Conservation (phyloP, 2,329 filamentous ascomycete genomes). For the Leptoxyphium fumago region DNA sequence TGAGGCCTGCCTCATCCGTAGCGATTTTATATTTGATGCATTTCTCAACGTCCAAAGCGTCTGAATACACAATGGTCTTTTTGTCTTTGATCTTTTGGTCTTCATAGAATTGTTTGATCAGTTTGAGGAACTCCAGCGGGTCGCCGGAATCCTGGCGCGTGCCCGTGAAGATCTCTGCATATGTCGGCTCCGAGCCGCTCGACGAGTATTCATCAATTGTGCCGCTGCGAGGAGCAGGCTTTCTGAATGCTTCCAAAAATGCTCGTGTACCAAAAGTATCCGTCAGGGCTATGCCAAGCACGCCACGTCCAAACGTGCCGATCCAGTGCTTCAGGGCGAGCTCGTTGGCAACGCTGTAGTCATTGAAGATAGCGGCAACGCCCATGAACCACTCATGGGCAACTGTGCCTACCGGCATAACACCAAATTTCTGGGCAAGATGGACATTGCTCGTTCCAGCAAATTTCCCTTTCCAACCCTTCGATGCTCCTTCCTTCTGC, state of each 20-base stretch:
- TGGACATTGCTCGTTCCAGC: constrained; percentile 93
- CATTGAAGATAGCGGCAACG: constrained; percentile 74
- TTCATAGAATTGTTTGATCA: constrained; percentile 72
- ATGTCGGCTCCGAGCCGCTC: constrained; percentile 34
- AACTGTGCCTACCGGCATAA: constrained; percentile 73
- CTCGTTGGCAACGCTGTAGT: constrained; percentile 77
- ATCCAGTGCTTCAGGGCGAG: constrained; percentile 79
- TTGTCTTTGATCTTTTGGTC: constrained; percentile 56
- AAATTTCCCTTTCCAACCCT: constrained; percentile 54
- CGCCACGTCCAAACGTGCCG: constrained; percentile 70
- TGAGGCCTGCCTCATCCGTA: constrained; percentile 66
- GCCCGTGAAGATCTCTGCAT: constrained; percentile 69
- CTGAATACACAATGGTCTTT: constrained; percentile 90
- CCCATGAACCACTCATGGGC: constrained; percentile 99
- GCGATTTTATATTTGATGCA: constrained; percentile 82
- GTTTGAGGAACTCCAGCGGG: constrained; percentile 61
- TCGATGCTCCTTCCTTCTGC: constrained; percentile 50
- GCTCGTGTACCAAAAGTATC: constrained; percentile 90
- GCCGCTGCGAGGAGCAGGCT: constrained; percentile 34
- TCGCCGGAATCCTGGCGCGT: constrained; percentile 86
- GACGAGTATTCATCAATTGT: constrained; percentile 7
- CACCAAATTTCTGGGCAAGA: constrained; percentile 81
- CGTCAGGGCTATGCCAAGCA: constrained; percentile 66
- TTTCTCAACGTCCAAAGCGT: constrained; percentile 80
- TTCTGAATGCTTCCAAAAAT: constrained; percentile 73